Evolutionary conservation across 1,139 yeast species (phyloP), one percentile per base, ranked within the genome.

Genomic region (Yamadazyma dushanensis): DNA sequence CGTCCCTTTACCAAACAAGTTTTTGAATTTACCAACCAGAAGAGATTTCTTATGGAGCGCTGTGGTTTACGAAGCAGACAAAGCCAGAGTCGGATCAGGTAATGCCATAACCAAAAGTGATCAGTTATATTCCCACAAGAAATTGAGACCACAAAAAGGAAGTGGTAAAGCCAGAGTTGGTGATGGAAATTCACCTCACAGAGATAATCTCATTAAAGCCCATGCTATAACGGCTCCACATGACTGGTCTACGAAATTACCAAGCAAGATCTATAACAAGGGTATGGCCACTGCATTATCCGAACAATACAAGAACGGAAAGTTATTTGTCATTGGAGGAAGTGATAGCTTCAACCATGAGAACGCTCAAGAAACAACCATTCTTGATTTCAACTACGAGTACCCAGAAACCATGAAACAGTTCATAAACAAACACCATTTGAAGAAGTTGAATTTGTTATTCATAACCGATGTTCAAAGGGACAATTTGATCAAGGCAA

Each of bases 141-240:
- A 92, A 59, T 70, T 92, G 49, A 73, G 80, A 37, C 88, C 89
- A 17, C 98, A 92, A 63, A 92, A 92, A 65, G 97, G 98, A 46
- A 68, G 89, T 13, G 99, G 99, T 62, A 74, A 77, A 44, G 99
- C 99, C 38, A 83, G 99, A 71, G 83, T 80, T 41, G 99, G 98
- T 67, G 97, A 89, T 63, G 89, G 88, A 41, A 92, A 92, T 52
- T 87, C 96, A 16, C 98, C 98, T 30, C 85, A 82, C 37, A 79
- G 96, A 64, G 82, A 80, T 54, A 89, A 86, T 54, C 96, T 96
- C 55, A 90, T 92, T 33, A 76, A 85, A 47, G 97, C 97, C 0
- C 80, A 85, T 54, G 97, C 94, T 16, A 82, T 94, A 56, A 76
- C 76, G 40, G 97, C 96, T 11, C 95, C 95, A 31, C 94, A 87